Conservation (phyloP, 768 basidiomycete genomes). For the Leccinum longicurvipes region DNA sequence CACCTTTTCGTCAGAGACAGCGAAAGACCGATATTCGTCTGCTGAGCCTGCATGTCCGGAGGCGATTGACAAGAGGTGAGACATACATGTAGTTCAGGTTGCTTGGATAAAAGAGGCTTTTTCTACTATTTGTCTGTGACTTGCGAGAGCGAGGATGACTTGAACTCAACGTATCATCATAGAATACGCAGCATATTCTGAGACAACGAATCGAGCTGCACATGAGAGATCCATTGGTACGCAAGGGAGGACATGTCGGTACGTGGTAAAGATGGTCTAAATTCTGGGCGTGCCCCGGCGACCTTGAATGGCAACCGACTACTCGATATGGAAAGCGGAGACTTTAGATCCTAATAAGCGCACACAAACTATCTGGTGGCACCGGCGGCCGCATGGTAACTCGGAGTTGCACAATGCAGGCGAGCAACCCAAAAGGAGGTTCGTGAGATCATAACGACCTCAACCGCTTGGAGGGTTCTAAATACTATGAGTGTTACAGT, state of each 20-base stretch:
- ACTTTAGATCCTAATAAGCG: too few species aligned
- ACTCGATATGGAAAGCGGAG: too few species aligned
- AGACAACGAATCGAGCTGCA: conserved; percentile 4
- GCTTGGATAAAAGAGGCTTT: conserved; percentile 11
- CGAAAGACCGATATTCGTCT: conserved; percentile 40
- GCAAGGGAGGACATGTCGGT: conserved; percentile 19
- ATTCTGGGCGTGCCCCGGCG: too few species aligned
- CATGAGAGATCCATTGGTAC: conserved; percentile 20
- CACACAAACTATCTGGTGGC: neutral
- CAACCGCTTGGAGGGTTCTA: too few species aligned
- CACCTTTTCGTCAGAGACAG: conserved; percentile 46
- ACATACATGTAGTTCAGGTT: conserved; percentile 41
- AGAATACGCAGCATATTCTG: neutral
- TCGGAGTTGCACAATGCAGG: too few species aligned
- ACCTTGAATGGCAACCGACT: too few species aligned
- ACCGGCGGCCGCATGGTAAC: too few species aligned
- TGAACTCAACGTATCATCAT: conserved; percentile 18
- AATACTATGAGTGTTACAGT: too few species aligned
- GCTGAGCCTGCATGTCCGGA: conserved; percentile 30
- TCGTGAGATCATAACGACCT: too few species aligned
- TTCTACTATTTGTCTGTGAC: conserved; percentile 20
- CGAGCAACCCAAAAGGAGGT: too few species aligned
- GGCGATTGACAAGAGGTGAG: conserved; percentile 34
- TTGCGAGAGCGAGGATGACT: conserved; percentile 35
- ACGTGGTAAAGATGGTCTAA: too few species aligned